Conservation (phyloP, 202 grass and related monocot species). For the Zoysia matrella region DNA sequence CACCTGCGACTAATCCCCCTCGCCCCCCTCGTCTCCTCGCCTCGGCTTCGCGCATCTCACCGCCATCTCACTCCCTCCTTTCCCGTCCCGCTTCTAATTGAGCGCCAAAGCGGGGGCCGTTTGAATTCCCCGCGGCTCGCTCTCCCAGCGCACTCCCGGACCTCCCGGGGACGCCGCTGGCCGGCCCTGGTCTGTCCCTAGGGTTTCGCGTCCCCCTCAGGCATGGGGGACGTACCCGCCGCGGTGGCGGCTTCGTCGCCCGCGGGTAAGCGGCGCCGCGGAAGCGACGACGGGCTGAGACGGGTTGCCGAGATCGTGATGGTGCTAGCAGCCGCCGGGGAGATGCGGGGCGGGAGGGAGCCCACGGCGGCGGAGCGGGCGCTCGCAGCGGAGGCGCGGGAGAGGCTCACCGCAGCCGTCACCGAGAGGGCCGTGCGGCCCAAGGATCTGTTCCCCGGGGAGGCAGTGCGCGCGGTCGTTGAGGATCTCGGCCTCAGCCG, state of each 20-base stretch:
- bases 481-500: no score
- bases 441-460: conserved; percentile 90
- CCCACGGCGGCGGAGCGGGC: conserved; percentile 77
- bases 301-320: conserved; percentile 89
- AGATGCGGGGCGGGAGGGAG: conserved; percentile 69
- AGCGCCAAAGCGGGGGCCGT: conserved; percentile 68
- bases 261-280: conserved; percentile 48
- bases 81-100: conserved; percentile 53
- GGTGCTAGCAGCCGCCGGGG: conserved; percentile 73
- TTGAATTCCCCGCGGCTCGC: conserved; percentile 56
- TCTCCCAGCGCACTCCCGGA: no score
- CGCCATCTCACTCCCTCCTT: conserved; percentile 58
- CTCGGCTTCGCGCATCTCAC: conserved; percentile 55
- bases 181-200: conserved; percentile 26
- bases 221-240: conserved; percentile 59
- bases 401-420: conserved; percentile 59
- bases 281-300: conserved; percentile 49
- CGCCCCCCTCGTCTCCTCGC: conserved; percentile 34
- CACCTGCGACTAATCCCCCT: conserved; percentile 39
- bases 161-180: not conserved
- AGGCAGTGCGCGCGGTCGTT: not conserved
- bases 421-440: conserved; percentile 55
- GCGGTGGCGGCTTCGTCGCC: conserved; percentile 41
- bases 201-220: conserved; percentile 58
- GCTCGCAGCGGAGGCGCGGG: conserved; percentile 75